Evolutionary conservation across 177 flowering plant genomes (phyloP).

Genomic region (Vitis hybrid): DNA sequence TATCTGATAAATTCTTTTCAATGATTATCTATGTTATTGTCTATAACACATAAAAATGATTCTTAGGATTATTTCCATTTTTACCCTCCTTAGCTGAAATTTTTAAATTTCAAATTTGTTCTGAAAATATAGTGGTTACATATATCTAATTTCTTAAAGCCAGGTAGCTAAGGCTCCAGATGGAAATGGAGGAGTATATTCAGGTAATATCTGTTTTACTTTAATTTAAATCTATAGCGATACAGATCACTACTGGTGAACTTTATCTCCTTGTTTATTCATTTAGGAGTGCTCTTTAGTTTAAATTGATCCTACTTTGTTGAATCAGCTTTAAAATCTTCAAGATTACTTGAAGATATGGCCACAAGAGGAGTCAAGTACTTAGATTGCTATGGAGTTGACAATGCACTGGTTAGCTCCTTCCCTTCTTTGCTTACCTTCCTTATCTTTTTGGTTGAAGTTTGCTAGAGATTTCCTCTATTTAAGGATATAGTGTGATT

Average conservation of each 20-base stretch:
- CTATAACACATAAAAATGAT: too few relatives aligned
- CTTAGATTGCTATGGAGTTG: conserved; percentile 94
- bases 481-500: conserved; percentile 13
- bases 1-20: too few relatives aligned
- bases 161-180: conserved; percentile 98
- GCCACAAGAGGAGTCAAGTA: conserved; percentile 78
- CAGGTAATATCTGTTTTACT: conserved; percentile 44
- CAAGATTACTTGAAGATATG: conserved; percentile 92
- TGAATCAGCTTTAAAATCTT: conserved; percentile 71
- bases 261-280: neutral
- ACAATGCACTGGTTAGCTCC: conserved; percentile 80
- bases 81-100: neutral
- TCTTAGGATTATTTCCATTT: neutral
- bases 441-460: neutral
- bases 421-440: conserved; percentile 1
- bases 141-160: conserved; percentile 24
- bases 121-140: conserved; percentile 9
- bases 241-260: neutral
- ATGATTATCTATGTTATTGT: too few relatives aligned
- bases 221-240: neutral
- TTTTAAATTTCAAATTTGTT: neutral
- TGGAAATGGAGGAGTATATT: conserved; percentile 98
- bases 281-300: neutral
- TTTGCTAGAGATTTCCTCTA: neutral
- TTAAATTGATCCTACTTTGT: conserved; percentile 10